Evolutionary conservation across 768 basidiomycete species (phyloP).

Genomic region (Russula griseocarnosa): DNA sequence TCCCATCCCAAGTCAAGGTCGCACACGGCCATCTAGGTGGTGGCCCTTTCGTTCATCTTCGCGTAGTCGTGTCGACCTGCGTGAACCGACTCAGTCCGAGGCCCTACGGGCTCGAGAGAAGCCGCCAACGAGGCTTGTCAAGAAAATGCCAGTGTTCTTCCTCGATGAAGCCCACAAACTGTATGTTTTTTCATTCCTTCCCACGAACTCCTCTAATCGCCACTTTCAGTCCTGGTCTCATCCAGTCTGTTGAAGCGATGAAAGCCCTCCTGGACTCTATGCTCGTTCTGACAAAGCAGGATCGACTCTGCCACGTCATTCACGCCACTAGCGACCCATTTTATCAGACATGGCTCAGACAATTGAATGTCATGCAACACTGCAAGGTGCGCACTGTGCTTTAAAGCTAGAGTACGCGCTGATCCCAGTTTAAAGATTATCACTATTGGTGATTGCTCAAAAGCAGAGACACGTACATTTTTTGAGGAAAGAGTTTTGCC

Average conservation of each 20-base stretch:
- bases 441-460: conserved; percentile 76
- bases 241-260: conserved; percentile 76
- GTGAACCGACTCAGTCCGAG: conserved; percentile 9
- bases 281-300: conserved; percentile 84
- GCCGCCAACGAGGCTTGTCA: conserved; percentile 40
- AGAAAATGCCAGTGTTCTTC: conserved; percentile 77
- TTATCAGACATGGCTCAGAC: conserved; percentile 79
- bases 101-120: conserved; percentile 36
- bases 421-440: conserved; percentile 48
- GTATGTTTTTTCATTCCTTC: conserved; percentile 38
- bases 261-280: conserved; percentile 81
- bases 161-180: conserved; percentile 85
- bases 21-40: conserved; percentile 18
- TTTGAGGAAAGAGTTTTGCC: conserved; percentile 62
- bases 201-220: background rate
- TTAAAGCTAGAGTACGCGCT: background rate
- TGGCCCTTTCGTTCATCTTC: conserved; percentile 22
- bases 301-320: conserved; percentile 76
- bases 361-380: conserved; percentile 76
- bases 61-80: conserved; percentile 12
- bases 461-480: conserved; percentile 62
- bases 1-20: conserved; percentile 21
- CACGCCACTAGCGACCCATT: conserved; percentile 82
- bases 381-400: conserved; percentile 52
- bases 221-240: conserved; percentile 56